Base-by-base conservation (phyloP, 2,329 filamentous ascomycete species). In the Colletotrichum sp. region DNA sequence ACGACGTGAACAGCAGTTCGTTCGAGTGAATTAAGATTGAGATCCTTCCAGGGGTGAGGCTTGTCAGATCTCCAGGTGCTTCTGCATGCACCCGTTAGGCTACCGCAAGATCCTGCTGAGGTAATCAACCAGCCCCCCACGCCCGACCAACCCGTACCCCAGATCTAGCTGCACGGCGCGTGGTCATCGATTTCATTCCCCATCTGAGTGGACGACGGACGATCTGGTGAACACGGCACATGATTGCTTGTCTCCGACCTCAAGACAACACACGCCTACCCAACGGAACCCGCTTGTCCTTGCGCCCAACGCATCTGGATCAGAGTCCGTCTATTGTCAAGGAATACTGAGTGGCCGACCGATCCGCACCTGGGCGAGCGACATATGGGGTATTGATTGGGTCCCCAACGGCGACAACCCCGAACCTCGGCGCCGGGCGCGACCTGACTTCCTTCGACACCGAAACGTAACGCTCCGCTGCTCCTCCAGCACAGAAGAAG, bases 161-260 rank as follows among this genome's bases (percentile, higher is more conserved):
- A 70, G 73, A 72, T 76, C 44, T 57, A 64, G 28, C 59, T 60
- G 71, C 44, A 28, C 34, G 57, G 70, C 70, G 66, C 66, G 71
- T 75, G 71, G 72, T 76, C 71, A 75, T 75, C 62, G 60, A 76
- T 66, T 68, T 59, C 60, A 5, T 18, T 16, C 62, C 66, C 36
- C 36, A 70, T 70, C 75, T 75, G 62, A 76, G 34, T 76, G 73
- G 73, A 76, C 24, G 36, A 75, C 66, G 9, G 52, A 12, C 30
- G 52, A 76, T 69, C 71, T 60, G 24, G 71, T 68, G 75, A 76
- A 64, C 71, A 30, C 52, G 12, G 67, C 75, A 75, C 72, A 76
- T 76, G 75, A 67, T 28, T 75, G 71, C 71, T 64, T 59, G 71
- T 70, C 71, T 75, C 64, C 66, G 59, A 21, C 21, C 49, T 26